These are phyloP conservation scores for Plasmodium falciparum DNA, from an alignment of 169 alveolate species.

Conservation along the genomic window DNA sequence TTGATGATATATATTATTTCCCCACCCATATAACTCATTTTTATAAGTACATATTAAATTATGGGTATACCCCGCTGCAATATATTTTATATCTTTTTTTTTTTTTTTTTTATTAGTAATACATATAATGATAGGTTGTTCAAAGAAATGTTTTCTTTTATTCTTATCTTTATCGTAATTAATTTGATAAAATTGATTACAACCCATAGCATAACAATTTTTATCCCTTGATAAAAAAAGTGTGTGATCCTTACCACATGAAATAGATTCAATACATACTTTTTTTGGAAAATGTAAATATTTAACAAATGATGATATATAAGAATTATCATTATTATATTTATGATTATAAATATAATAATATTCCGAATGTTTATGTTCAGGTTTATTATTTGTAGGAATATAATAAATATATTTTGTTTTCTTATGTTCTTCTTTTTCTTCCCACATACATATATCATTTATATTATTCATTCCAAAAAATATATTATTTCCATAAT, in stretches of 20 bases:
- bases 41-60: constrained; percentile 54
- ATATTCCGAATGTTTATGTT: no score
- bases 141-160: neutral
- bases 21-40: constrained; percentile 70
- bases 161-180: constrained; percentile 2
- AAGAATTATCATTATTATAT: constrained; percentile 8
- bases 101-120: constrained; percentile 3
- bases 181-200: constrained; percentile 43
- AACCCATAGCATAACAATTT: constrained; percentile 65
- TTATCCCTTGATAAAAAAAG: constrained; percentile 48
- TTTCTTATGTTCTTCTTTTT: neutral
- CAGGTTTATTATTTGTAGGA: no score
- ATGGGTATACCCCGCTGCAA: constrained; percentile 68
- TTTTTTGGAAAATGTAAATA: constrained; percentile 33
- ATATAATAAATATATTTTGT: no score
- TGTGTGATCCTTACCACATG: constrained; percentile 64
- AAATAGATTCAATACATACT: constrained; percentile 16
- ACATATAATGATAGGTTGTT: constrained; percentile 13
- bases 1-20: constrained; percentile 51
- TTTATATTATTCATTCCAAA: constrained; percentile 26
- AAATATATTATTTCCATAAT: constrained; percentile 14
- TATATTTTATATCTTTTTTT: constrained; percentile 31
- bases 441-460: constrained; percentile 19
- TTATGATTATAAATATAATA: neutral
- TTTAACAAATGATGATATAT: constrained; percentile 29